A percentile compares a stretch with the other conserved stretches of the same genome.
These are phyloP conservation scores for Aspergillus neoniger DNA, from an alignment of 2,329 filamentous ascomycete genomes.

Conservation along the genomic window DNA sequence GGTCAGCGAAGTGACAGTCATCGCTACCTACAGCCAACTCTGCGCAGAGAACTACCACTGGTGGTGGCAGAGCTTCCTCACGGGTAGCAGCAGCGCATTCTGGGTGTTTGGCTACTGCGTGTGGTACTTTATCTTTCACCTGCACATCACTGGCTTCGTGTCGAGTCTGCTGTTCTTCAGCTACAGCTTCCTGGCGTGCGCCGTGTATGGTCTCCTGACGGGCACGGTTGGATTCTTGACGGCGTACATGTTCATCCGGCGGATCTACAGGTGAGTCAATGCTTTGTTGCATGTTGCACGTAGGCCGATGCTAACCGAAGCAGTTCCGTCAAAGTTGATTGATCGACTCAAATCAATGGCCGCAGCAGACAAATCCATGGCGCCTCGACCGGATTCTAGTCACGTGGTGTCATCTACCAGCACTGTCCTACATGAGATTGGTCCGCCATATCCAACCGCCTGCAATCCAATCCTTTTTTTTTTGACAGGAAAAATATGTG, in stretches of 20 bases:
- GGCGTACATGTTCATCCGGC: slow-evolving; percentile 78
- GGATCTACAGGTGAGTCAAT: slow-evolving; percentile 71
- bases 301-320: slow-evolving; percentile 9
- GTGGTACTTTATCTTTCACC: slow-evolving; percentile 80
- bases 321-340: slow-evolving; percentile 41
- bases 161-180: slow-evolving; percentile 81
- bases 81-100: slow-evolving; percentile 72
- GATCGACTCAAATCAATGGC: not conserved
- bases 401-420: too few species aligned
- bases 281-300: not conserved
- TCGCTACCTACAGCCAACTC: slow-evolving; percentile 78
- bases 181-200: slow-evolving; percentile 79
- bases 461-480: not conserved
- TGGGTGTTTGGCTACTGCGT: slow-evolving; percentile 83
- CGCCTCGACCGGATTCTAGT: too few species aligned
- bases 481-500: not conserved
- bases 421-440: too few species aligned
- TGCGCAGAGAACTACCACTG: slow-evolving; percentile 86
- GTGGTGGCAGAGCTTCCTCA: slow-evolving; percentile 88
- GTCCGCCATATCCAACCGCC: too few species aligned
- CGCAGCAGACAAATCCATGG: too few species aligned
- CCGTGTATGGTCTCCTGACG: slow-evolving; percentile 76
- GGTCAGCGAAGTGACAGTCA: slow-evolving; percentile 79
- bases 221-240: slow-evolving; percentile 84
- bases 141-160: slow-evolving; percentile 78